Conservation (phyloP, 2,329 filamentous ascomycete species). For the Cordyceps cateniannulata region DNA sequence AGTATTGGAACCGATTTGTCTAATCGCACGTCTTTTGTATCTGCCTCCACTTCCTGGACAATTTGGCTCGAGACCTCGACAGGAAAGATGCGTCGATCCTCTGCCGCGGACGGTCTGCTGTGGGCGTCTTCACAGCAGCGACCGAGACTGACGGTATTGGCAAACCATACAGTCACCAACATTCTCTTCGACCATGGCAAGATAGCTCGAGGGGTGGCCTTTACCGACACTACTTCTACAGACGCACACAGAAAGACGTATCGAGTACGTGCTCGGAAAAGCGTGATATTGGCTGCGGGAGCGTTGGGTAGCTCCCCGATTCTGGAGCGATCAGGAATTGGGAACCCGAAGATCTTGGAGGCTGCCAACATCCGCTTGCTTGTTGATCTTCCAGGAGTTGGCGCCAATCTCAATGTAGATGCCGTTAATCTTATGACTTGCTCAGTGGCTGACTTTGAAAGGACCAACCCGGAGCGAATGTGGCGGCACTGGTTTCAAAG, state of each 20-base stretch:
- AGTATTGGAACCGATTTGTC: conserved; percentile 19
- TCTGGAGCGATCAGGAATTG: conserved; percentile 50
- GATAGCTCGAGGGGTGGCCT: conserved; percentile 9
- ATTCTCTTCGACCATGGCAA: conserved; percentile 21
- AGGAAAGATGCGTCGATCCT: conserved; percentile 16
- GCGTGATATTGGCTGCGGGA: conserved; percentile 17
- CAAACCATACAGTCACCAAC: conserved; percentile 28
- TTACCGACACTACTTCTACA: conserved; percentile 15
- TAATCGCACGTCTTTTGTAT: conserved; percentile 17
- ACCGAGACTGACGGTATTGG: conserved; percentile 25
- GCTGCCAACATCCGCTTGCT: conserved; percentile 40
- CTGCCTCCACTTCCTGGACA: conserved; percentile 20
- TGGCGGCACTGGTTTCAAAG: conserved; percentile 16
- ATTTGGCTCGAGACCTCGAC: conserved; percentile 18
- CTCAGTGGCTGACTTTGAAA: background rate
- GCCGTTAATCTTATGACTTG: background rate
- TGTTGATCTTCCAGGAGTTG: conserved; percentile 50
- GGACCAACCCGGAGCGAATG: conserved; percentile 18
- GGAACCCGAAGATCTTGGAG: conserved; percentile 38
- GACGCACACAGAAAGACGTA: conserved; percentile 41
- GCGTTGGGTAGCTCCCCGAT: conserved; percentile 23
- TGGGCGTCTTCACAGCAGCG: conserved; percentile 26
- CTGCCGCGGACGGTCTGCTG: conserved; percentile 21
- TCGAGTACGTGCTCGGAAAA: conserved; percentile 4
- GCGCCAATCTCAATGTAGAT: conserved; percentile 20